Conservation (phyloP, 2,329 filamentous ascomycete genomes). For the Dactylellina sp. region DNA sequence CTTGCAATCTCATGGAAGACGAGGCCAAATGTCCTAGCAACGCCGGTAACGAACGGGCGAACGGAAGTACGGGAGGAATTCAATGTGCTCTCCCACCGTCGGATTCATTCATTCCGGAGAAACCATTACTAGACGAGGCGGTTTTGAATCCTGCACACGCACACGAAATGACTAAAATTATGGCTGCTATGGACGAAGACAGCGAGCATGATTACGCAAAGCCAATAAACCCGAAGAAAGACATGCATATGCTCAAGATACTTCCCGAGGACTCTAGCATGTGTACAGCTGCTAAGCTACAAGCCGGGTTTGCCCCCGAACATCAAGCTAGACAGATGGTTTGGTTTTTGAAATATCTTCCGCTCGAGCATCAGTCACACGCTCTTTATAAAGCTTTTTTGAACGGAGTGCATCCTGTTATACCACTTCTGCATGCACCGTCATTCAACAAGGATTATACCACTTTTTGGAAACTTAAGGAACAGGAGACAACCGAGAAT, state of each 20-base stretch:
- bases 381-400: slow-evolving; percentile 59
- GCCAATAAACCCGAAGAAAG: slow-evolving; percentile 40
- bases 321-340: slow-evolving; percentile 48
- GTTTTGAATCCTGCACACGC: slow-evolving; percentile 8
- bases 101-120: slow-evolving; percentile 16
- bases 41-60: background rate
- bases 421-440: slow-evolving; percentile 59
- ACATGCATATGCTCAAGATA: slow-evolving; percentile 38
- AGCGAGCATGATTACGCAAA: slow-evolving; percentile 23
- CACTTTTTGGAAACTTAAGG: slow-evolving; percentile 58
- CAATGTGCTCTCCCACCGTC: slow-evolving; percentile 13
- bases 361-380: slow-evolving; percentile 52
- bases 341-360: slow-evolving; percentile 52
- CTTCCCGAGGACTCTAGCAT: slow-evolving; percentile 51
- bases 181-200: slow-evolving; percentile 47
- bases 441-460: slow-evolving; percentile 58
- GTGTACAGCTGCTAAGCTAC: slow-evolving; percentile 48
- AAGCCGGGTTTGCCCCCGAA: slow-evolving; percentile 49
- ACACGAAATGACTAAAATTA: slow-evolving; percentile 39
- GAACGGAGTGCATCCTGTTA: slow-evolving; percentile 59
- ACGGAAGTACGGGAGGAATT: background rate
- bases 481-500: slow-evolving; percentile 54
- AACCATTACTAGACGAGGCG: slow-evolving; percentile 15
- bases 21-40: slow-evolving; percentile 12
- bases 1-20: slow-evolving; percentile 53